Conservation (phyloP, 1,139 yeast species). For the Pneumocystis carinii region DNA sequence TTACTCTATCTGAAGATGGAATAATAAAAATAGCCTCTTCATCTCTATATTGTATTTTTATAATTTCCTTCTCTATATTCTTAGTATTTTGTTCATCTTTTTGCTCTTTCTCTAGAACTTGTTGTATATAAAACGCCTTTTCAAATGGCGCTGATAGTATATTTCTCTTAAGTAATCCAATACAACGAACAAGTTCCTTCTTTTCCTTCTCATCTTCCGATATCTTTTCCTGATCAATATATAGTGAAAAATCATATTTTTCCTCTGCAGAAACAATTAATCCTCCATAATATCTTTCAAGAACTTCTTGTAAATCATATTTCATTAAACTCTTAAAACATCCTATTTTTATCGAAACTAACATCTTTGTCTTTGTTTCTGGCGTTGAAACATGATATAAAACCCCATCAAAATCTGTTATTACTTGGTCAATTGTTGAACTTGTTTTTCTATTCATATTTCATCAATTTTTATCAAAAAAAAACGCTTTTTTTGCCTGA, state of each 20-base stretch:
- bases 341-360: constrained; percentile 57
- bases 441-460: constrained; percentile 28
- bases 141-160: constrained; percentile 89
- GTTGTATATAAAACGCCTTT: constrained; percentile 66
- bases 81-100: constrained; percentile 28
- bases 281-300: constrained; percentile 31
- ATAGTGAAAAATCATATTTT: constrained; percentile 71
- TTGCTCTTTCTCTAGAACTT: constrained; percentile 37
- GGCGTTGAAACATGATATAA: constrained; percentile 84
- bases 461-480: not conserved
- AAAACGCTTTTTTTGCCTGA: not conserved
- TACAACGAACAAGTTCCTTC: not conserved
- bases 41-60: constrained; percentile 76
- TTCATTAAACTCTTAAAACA: constrained; percentile 59
- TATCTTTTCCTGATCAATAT: constrained; percentile 42
- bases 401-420: constrained; percentile 91
- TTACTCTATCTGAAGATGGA: constrained; percentile 90
- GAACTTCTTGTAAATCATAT: constrained; percentile 40
- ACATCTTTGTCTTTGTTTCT: constrained; percentile 46
- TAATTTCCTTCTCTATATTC: constrained; percentile 36
- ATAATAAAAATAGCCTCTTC: constrained; percentile 81
- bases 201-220: constrained; percentile 6
- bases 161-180: constrained; percentile 53
- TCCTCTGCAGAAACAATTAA: constrained; percentile 37
- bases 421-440: constrained; percentile 67